Conservation (phyloP, 106 monocot species). For the Amphibolis antarctica region DNA sequence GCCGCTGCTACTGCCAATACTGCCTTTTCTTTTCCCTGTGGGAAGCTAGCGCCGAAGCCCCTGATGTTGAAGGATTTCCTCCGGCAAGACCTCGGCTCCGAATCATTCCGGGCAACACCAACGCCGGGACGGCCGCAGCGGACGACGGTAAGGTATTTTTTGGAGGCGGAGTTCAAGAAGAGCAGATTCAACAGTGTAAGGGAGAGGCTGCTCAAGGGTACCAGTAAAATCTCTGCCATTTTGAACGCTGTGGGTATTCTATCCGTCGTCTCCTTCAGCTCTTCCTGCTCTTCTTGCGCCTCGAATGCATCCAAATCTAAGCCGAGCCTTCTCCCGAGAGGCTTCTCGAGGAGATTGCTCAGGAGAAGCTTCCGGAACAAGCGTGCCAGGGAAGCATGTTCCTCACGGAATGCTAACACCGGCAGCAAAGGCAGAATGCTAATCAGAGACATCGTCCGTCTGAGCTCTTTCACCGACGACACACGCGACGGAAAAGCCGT, state of each 20-base stretch:
- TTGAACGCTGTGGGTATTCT: constrained; percentile 1
- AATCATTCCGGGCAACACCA: neutral
- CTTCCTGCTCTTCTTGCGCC: neutral
- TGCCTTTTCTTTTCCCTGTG: no score
- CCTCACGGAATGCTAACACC: neutral
- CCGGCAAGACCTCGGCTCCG: neutral
- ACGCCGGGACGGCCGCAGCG: neutral
- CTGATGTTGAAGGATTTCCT: constrained; percentile 13
- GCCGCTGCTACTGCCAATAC: neutral
- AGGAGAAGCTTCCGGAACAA: constrained; percentile 10
- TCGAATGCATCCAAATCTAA: neutral
- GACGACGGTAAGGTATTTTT: constrained; percentile 1
- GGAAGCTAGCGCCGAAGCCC: neutral
- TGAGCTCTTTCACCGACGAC: constrained; percentile 16
- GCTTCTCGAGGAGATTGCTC: constrained; percentile 16
- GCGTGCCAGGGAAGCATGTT: neutral
- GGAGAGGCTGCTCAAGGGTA: neutral
- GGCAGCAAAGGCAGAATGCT: neutral
- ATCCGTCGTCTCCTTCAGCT: neutral
- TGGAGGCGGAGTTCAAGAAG: neutral
- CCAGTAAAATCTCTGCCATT: neutral
- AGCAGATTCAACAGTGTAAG: neutral
- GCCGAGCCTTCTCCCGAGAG: neutral
- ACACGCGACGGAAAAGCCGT: neutral
- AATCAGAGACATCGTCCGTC: constrained; percentile 19